A percentile compares a stretch with the other conserved stretches of the same genome.
phyloP scores from a whole-genome alignment of 1,139 yeast species.

The Yamadazyma conglobata region DNA sequence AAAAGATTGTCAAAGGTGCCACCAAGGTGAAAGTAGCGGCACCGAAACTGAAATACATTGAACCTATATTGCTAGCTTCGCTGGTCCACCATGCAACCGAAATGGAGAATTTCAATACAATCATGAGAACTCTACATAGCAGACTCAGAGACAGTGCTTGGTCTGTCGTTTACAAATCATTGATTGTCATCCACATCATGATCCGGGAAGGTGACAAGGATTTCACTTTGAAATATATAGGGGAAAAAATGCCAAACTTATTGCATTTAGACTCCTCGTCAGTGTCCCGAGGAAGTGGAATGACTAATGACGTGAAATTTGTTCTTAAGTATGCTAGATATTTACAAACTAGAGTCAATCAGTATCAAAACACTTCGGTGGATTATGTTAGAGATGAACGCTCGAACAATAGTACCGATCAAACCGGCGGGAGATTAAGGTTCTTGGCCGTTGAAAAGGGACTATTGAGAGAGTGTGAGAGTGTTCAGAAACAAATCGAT shows the following conservation, averaged over 20 bases:
- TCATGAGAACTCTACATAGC: conserved; percentile 58
- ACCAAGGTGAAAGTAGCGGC: conserved; percentile 78
- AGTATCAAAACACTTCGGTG: conserved; percentile 57
- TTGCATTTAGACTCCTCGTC: conserved; percentile 45
- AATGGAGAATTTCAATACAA: conserved; percentile 60
- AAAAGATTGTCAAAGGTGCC: conserved; percentile 47
- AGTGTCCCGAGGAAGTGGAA: conserved; percentile 28
- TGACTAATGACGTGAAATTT: conserved; percentile 56
- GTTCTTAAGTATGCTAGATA: conserved; percentile 71
- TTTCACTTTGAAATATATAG: conserved; percentile 62
- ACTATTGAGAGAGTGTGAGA: conserved; percentile 75
- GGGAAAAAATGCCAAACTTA: conserved; percentile 52
- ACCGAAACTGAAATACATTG: conserved; percentile 92
- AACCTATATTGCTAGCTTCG: conserved; percentile 85
- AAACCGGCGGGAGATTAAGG: conserved; percentile 65
- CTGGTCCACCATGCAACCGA: conserved; percentile 35
- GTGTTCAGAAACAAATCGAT: conserved; percentile 78
- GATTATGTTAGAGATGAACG: conserved; percentile 79
- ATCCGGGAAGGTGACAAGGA: conserved; percentile 84
- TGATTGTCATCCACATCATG: conserved; percentile 86
- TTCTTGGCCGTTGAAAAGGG: conserved; percentile 73
- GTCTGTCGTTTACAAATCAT: conserved; percentile 84
- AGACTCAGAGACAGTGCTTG: conserved; percentile 79
- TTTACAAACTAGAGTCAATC: conserved; percentile 63
- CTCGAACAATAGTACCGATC: conserved; percentile 40